These are phyloP conservation scores for Nigrospora oryzae DNA, from an alignment of 2,329 filamentous ascomycete species.

Conservation along the genomic window DNA sequence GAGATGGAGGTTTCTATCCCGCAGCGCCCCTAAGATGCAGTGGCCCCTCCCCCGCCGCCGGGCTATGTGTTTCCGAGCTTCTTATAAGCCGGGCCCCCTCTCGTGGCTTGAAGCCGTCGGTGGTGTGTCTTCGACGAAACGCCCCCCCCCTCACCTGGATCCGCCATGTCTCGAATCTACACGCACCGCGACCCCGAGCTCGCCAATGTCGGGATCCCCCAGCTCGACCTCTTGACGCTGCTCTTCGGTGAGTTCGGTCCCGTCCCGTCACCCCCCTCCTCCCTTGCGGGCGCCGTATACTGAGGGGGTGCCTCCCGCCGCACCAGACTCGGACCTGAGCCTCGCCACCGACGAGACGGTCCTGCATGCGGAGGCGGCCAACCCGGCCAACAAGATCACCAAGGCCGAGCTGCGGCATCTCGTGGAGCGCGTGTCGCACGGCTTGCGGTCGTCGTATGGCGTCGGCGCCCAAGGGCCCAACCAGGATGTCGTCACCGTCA, in stretches of 20 bases:
- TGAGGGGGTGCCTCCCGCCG: too few relatives aligned
- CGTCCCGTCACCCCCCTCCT: too few relatives aligned
- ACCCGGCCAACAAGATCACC: conserved; percentile 32
- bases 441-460: conserved; percentile 39
- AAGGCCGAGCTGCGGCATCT: conserved; percentile 30
- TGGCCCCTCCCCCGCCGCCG: too few relatives aligned
- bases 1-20: too few relatives aligned
- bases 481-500: conserved; percentile 45
- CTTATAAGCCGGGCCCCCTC: too few relatives aligned
- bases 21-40: too few relatives aligned
- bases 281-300: too few relatives aligned
- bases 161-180: conserved; percentile 9
- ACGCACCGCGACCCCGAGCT: conserved; percentile 1
- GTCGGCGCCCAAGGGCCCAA: conserved; percentile 39
- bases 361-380: conserved; percentile 36
- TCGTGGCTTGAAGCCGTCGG: too few relatives aligned
- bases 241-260: conserved; percentile 1
- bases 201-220: background rate
- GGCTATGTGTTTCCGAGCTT: too few relatives aligned
- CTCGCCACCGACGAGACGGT: conserved; percentile 27
- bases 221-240: conserved; percentile 4
- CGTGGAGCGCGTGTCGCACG: conserved; percentile 34
- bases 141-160: too few relatives aligned
- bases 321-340: conserved; percentile 7
- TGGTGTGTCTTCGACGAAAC: too few relatives aligned